These are phyloP conservation scores for Paraconiothyrium sp. DNA, from an alignment of 2,329 filamentous ascomycete species.

Conservation along the genomic window DNA sequence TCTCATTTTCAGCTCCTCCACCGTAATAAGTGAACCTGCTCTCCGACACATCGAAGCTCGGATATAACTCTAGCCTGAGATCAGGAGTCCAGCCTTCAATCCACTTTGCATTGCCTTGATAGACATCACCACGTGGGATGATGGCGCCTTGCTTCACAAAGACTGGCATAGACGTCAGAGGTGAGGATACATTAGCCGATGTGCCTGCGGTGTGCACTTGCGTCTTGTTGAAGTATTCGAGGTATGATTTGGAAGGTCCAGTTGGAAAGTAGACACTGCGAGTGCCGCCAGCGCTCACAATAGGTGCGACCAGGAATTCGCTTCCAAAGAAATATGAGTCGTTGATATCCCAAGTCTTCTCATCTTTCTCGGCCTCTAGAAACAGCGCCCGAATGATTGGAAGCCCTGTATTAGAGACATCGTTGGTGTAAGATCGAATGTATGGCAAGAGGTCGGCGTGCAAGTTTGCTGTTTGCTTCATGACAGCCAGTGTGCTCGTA, in stretches of 20 bases:
- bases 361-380: constrained; percentile 43
- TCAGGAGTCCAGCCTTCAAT: constrained; percentile 41
- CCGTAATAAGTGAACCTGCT: constrained; percentile 37
- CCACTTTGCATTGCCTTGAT: constrained; percentile 49
- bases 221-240: constrained; percentile 45
- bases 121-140: constrained; percentile 45
- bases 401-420: constrained; percentile 39
- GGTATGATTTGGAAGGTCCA: constrained; percentile 31
- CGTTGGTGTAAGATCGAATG: constrained; percentile 44
- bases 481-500: constrained; percentile 35
- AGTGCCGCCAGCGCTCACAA: constrained; percentile 37
- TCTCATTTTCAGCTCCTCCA: constrained; percentile 28
- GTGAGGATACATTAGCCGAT: constrained; percentile 25
- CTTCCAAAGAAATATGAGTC: constrained; percentile 49
- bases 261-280: constrained; percentile 46
- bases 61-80: constrained; percentile 45
- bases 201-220: constrained; percentile 33
- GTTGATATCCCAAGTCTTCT: constrained; percentile 30
- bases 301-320: constrained; percentile 47
- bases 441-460: constrained; percentile 47
- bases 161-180: constrained; percentile 39
- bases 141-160: constrained; percentile 48
- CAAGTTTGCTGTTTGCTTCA: constrained; percentile 44
- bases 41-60: constrained; percentile 34
- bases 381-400: constrained; percentile 49